Evolutionary conservation across 441 rosid species (phyloP).

Genomic region (Kokia cookei): DNA sequence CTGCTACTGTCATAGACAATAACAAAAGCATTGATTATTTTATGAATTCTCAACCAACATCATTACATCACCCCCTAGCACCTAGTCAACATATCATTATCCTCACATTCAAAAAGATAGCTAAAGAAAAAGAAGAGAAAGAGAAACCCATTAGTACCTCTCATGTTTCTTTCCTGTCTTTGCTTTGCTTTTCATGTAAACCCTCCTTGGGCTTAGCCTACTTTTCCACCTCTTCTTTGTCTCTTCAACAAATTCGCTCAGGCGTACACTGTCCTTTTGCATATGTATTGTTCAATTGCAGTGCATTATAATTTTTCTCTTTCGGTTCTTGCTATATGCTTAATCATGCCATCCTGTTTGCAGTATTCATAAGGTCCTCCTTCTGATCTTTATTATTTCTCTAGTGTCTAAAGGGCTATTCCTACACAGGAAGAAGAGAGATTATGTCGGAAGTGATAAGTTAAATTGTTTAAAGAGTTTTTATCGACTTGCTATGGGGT

Average conservation of each 20-base stretch:
- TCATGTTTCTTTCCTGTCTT: background rate
- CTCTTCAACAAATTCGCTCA: background rate
- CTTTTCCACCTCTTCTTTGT: background rate
- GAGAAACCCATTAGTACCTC: background rate
- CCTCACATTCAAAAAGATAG: background rate
- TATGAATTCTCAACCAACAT: constrained; percentile 37
- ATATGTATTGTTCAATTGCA: background rate
- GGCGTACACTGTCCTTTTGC: background rate
- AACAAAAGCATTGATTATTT: constrained; percentile 35
- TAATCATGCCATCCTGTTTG: background rate
- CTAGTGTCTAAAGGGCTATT: background rate
- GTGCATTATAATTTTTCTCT: background rate
- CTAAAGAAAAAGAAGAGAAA: background rate
- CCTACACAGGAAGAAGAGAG: background rate
- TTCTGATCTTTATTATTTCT: background rate
- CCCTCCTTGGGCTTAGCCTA: background rate
- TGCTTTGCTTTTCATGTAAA: background rate
- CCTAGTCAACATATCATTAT: constrained; percentile 34
- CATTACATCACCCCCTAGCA: constrained; percentile 11
- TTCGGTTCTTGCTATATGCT: background rate
- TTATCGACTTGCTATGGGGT: constrained; percentile 31
- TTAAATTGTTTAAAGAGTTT: background rate
- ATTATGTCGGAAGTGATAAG: background rate
- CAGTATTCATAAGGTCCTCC: background rate
- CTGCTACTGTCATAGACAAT: constrained; percentile 20